A percentile compares a stretch with the other conserved stretches of the same genome.
Evolutionary conservation across 805 yeast species (phyloP).

Genomic region (Nematodospora valgi): DNA sequence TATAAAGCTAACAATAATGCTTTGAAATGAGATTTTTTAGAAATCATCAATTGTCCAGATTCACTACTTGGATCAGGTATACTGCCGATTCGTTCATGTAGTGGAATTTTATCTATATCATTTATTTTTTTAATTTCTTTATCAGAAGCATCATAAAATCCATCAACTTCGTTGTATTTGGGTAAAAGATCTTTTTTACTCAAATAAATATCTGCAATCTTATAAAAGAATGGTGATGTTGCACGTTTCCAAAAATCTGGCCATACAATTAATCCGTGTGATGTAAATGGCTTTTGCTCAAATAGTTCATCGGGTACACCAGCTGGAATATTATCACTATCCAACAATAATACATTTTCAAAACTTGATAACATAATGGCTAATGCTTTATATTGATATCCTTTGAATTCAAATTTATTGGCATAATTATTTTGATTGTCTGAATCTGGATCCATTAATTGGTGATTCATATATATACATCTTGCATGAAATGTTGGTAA

Average conservation of each 20-base stretch:
- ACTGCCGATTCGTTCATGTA: conserved; percentile 30
- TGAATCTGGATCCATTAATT: conserved; percentile 15
- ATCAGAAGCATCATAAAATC: conserved; percentile 12
- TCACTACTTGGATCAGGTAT: conserved; percentile 34
- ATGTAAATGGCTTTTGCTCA: conserved; percentile 50
- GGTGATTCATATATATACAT: conserved; percentile 36
- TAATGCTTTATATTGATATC: conserved; percentile 42
- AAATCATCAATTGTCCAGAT: conserved; percentile 42
- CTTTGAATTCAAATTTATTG: conserved; percentile 36
- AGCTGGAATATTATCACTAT: conserved; percentile 74
- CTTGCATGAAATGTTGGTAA: conserved; percentile 38
- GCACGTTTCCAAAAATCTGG: conserved; percentile 90
- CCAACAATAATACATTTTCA: conserved; percentile 67
- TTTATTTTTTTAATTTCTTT: conserved; percentile 7
- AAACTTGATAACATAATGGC: conserved; percentile 49
- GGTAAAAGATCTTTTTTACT: conserved; percentile 27
- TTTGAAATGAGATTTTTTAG: conserved; percentile 27
- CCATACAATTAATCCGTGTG: conserved; percentile 63
- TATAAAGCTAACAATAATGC: conserved; percentile 34
- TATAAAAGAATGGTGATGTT: conserved; percentile 69
- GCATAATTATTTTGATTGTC: conserved; percentile 18
- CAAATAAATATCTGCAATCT: conserved; percentile 54
- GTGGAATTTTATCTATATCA: conserved; percentile 19
- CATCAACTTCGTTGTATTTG: conserved; percentile 29
- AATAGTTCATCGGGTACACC: conserved; percentile 61